phyloP scores from a whole-genome alignment of 495 filamentous ascomycete genomes.

The Aspergillus steynii region DNA sequence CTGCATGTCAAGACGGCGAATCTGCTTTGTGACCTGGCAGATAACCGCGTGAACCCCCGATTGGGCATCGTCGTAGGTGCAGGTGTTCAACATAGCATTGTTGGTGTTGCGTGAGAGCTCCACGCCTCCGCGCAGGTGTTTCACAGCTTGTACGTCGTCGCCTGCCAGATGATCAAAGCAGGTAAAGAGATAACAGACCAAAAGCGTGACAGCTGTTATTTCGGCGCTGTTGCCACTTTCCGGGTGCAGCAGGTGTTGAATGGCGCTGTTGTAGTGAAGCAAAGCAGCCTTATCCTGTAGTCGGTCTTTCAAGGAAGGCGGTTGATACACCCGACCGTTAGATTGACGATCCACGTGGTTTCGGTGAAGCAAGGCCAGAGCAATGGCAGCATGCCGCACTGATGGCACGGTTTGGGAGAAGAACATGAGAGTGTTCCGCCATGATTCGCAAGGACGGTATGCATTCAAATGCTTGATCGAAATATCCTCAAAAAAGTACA shows the following conservation, averaged over 20 bases:
- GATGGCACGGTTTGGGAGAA: conserved; percentile 34
- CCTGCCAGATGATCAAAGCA: conserved; percentile 15
- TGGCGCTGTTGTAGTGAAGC: conserved; percentile 14
- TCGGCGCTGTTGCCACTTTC: conserved; percentile 9
- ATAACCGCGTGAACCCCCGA: conserved; percentile 6
- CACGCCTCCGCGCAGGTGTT: conserved; percentile 13
- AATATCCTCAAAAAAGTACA: conserved; percentile 30
- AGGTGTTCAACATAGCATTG: conserved; percentile 6
- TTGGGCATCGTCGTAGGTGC: not conserved
- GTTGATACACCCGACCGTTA: conserved; percentile 6
- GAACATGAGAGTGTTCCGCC: conserved; percentile 31
- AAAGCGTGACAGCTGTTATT: conserved; percentile 9
- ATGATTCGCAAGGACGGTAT: conserved; percentile 28
- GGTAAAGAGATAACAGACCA: conserved; percentile 14
- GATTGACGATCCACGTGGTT: conserved; percentile 17
- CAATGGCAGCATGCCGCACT: conserved; percentile 33
- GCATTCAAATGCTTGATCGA: conserved; percentile 33
- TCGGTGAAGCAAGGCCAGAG: conserved; percentile 27
- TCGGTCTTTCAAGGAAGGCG: conserved; percentile 5
- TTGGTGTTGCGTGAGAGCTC: conserved; percentile 9
- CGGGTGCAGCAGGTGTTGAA: conserved; percentile 10
- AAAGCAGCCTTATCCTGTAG: conserved; percentile 12
- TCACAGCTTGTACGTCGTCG: conserved; percentile 13
- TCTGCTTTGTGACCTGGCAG: conserved; percentile 11
- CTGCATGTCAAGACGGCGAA: conserved; percentile 14